Evolutionary conservation across 1,284 basidiomycete species (phyloP).

Genomic region (Fistulina hepatica): DNA sequence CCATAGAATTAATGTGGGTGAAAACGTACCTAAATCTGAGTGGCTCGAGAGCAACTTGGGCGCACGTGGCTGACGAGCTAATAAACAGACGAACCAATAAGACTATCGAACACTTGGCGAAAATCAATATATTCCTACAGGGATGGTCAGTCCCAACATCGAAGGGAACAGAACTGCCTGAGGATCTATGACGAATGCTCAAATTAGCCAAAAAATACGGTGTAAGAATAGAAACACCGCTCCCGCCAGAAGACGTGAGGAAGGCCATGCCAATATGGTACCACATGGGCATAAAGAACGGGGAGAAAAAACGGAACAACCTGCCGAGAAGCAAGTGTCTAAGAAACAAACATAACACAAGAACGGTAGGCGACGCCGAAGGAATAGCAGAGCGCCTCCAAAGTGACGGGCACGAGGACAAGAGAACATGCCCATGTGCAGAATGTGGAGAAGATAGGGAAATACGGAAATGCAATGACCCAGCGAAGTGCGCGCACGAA

Average conservation of each 20-base stretch:
- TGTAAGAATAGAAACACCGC: constrained; percentile 13
- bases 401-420: not conserved
- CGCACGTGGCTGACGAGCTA: constrained; percentile 15
- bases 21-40: constrained; percentile 11
- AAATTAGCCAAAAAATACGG: constrained; percentile 14
- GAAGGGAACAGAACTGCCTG: constrained; percentile 11
- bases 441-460: not conserved
- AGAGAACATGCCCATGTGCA: constrained; percentile 2
- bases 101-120: not conserved
- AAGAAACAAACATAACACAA: constrained; percentile 12
- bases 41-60: constrained; percentile 19
- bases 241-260: constrained; percentile 8
- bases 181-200: constrained; percentile 12
- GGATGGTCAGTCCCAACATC: too few relatives aligned
- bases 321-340: constrained; percentile 10
- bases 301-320: not conserved
- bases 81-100: too few relatives aligned
- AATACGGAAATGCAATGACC: not conserved
- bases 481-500: not conserved
- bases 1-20: constrained; percentile 13
- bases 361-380: constrained; percentile 11
- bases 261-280: constrained; percentile 20
- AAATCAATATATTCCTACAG: too few relatives aligned
- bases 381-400: constrained; percentile 5
- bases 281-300: constrained; percentile 12